Percentiles rank a stretch among this genome's conserved stretches.
phyloP scores from a whole-genome alignment of 768 basidiomycete genomes.

The Cyclocybe cylindracea region DNA sequence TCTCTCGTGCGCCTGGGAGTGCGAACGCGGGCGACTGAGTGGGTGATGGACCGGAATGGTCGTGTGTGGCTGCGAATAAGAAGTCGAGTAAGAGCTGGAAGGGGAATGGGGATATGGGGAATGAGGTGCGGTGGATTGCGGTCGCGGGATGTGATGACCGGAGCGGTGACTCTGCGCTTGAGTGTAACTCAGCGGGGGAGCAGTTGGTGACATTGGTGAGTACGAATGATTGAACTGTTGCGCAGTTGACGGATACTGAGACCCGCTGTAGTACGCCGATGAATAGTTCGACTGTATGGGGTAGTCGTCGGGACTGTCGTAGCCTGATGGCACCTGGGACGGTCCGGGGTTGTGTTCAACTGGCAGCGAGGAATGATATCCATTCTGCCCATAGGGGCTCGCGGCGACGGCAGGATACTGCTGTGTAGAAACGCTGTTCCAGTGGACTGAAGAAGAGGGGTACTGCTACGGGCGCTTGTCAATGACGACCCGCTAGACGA shows the following conservation, averaged over 20 bases:
- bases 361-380: conserved; percentile 21
- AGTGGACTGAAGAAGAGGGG: conserved; percentile 30
- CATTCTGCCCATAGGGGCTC: conserved; percentile 25
- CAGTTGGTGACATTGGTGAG: conserved; percentile 20
- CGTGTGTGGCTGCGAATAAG: conserved; percentile 37
- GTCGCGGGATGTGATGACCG: conserved; percentile 25
- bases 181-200: conserved; percentile 16
- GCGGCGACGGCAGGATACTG: conserved; percentile 27
- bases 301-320: conserved; percentile 15
- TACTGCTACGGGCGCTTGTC: conserved; percentile 28
- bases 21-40: conserved; percentile 39
- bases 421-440: conserved; percentile 30
- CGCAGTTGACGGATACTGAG: conserved; percentile 22
- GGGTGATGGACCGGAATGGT: conserved; percentile 30
- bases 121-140: conserved; percentile 34
- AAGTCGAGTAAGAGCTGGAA: conserved; percentile 34
- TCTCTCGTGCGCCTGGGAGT: conserved; percentile 37
- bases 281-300: conserved; percentile 20
- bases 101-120: conserved; percentile 32
- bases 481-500: conserved; percentile 1
- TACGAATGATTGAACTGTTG: conserved; percentile 23
- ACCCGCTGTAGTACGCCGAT: conserved; percentile 21
- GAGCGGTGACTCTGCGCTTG: conserved; percentile 19
- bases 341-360: conserved; percentile 18
- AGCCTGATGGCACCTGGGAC: conserved; percentile 18